Conservation (phyloP, 2,329 filamentous ascomycete genomes). For the Drechslerella coelobrocha region DNA sequence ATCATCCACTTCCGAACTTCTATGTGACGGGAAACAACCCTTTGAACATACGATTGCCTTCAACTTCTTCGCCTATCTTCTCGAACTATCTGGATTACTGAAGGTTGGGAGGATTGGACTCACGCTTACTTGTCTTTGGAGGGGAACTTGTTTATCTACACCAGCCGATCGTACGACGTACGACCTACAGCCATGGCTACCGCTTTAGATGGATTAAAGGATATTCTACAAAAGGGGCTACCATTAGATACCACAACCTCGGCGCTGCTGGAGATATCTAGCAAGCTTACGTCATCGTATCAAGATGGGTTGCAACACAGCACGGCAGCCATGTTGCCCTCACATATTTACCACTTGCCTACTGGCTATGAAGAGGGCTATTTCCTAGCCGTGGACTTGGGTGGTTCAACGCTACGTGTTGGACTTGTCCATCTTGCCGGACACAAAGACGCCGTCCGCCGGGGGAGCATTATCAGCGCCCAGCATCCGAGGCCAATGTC, state of each 20-base stretch:
- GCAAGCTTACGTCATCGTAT: constrained; percentile 25
- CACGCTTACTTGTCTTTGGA: background rate
- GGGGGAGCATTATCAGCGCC: constrained; percentile 54
- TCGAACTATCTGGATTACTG: background rate
- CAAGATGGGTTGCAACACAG: constrained; percentile 19
- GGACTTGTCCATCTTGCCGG: constrained; percentile 69
- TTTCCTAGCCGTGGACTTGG: constrained; percentile 65
- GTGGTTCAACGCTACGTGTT: constrained; percentile 71
- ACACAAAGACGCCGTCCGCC: constrained; percentile 57
- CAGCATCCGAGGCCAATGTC: constrained; percentile 56
- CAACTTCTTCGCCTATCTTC: background rate
- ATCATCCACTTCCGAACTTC: background rate
- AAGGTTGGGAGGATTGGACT: background rate
- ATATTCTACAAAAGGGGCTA: constrained; percentile 18
- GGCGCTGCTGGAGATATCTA: constrained; percentile 32
- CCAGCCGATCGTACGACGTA: background rate
- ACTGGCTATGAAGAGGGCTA: constrained; percentile 33
- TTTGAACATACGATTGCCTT: background rate
- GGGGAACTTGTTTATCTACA: background rate
- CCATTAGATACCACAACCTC: constrained; percentile 9
- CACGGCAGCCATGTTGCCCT: constrained; percentile 41
- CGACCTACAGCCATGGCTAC: constrained; percentile 12
- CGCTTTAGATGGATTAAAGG: constrained; percentile 10
- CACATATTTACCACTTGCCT: constrained; percentile 42
- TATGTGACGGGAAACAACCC: background rate